Evolutionary conservation across 805 yeast genomes (phyloP), one percentile per base, ranked within the genome.

Genomic region (Priceomyces fermenticarens): DNA sequence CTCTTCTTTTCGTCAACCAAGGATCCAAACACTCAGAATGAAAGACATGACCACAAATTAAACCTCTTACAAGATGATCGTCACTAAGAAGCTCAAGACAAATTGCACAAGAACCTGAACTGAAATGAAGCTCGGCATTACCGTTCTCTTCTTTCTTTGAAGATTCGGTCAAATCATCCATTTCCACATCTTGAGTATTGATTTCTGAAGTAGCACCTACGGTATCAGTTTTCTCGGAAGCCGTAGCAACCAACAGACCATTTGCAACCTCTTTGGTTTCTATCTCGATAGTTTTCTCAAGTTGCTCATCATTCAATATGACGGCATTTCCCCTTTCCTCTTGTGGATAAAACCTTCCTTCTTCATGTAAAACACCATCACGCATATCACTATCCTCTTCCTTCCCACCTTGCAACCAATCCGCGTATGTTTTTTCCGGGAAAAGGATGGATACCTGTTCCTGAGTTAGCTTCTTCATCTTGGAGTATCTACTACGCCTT

Each of bases 21-120:
- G 90, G 90, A 47, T 83, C 88, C 39, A 88, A 73, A 61, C 96
- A 87, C 12, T 75, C 82, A 15, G 81, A 71, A 54, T 87, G 96
- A 72, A 81, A 87, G 2, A 83, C 88, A 60, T 87, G 96, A 3
- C 89, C 88, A 63, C 96, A 87, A 9, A 85, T 67, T 33, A 88
- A 69, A 0, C 88, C 88, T 37, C 95, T 75, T 2, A 87, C 88
- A 1, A 60, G 55, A 39, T 84, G 88, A 10, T 73, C 80, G 37
- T 75, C 75, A 47, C 78, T 84, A 40, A 83, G 71, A 3, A 66
- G 58, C 31, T 86, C 95, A 28, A 87, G 69, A 59, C 95, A 86
- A 48, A 86, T 83, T 10, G 91, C 89, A 68, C 95, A 86, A 1
- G 75, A 60, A 9, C 89, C 93, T 1, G 85, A 79, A 30, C 80